Percentiles rank a stretch among this genome's conserved stretches.
phyloP scores from a whole-genome alignment of 2,329 filamentous ascomycete genomes.

The Clonostachys sp. region DNA sequence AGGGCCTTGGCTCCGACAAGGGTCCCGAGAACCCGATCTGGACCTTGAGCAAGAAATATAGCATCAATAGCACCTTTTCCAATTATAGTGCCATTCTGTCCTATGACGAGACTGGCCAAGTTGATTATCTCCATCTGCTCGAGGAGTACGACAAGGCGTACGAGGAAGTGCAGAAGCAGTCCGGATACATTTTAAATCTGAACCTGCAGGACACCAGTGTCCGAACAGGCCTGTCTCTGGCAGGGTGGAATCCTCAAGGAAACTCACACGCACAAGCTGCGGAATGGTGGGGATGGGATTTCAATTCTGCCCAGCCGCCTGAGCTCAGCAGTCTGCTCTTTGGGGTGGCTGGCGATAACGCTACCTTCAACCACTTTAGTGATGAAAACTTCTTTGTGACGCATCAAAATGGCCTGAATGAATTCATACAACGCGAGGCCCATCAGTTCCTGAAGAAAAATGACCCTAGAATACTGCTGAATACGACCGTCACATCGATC shows the following conservation, averaged over 20 bases:
- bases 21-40: constrained; percentile 55
- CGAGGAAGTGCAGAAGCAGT: constrained; percentile 38
- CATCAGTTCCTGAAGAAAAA: constrained; percentile 47
- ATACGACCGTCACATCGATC: constrained; percentile 51
- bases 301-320: constrained; percentile 51
- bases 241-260: constrained; percentile 55
- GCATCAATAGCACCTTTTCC: constrained; percentile 50
- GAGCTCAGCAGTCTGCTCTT: constrained; percentile 52
- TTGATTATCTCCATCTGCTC: constrained; percentile 45
- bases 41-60: constrained; percentile 55
- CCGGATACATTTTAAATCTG: constrained; percentile 50
- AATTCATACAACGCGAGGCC: constrained; percentile 52
- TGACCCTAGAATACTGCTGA: constrained; percentile 54
- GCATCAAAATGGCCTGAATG: constrained; percentile 57
- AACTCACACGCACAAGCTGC: constrained; percentile 51
- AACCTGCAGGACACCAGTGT: constrained; percentile 58
- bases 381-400: constrained; percentile 56
- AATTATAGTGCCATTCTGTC: constrained; percentile 55
- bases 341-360: constrained; percentile 50
- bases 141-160: constrained; percentile 44
- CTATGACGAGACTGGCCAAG: constrained; percentile 52
- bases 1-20: constrained; percentile 9
- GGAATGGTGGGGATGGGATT: constrained; percentile 57
- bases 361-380: constrained; percentile 59
- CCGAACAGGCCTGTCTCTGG: constrained; percentile 54